phyloP scores from a whole-genome alignment of 495 filamentous ascomycete genomes.

The Penicillium pancosmium region DNA sequence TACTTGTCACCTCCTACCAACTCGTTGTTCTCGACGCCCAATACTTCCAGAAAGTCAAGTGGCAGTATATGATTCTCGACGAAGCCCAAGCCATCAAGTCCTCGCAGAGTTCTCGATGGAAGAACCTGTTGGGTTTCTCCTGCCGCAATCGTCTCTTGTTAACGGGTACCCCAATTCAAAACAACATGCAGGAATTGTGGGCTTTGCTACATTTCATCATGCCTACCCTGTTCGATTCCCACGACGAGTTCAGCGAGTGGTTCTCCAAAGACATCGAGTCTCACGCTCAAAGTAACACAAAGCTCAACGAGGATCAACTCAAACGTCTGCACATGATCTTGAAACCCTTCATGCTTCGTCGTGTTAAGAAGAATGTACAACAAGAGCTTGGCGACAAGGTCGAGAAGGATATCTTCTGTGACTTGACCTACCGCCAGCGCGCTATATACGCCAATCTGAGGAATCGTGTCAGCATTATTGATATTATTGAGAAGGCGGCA shows the following conservation, averaged over 20 bases:
- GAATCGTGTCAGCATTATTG: slow-evolving; percentile 98
- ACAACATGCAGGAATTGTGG: slow-evolving; percentile 99
- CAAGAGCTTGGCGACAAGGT: slow-evolving; percentile 99
- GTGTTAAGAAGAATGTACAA: slow-evolving; percentile 98
- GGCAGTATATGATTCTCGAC: slow-evolving; percentile 93
- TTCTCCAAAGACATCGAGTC: slow-evolving; percentile 99
- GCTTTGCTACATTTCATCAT: slow-evolving; percentile 98
- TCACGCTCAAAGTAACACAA: slow-evolving; percentile 97
- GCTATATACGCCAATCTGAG: slow-evolving; percentile 87
- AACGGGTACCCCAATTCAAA: slow-evolving; percentile 97
- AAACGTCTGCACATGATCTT: slow-evolving; percentile 97
- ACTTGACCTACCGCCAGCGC: slow-evolving; percentile 96
- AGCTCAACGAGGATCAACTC: slow-evolving; percentile 96
- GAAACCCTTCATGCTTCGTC: slow-evolving; percentile 98
- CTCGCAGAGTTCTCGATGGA: slow-evolving; percentile 94
- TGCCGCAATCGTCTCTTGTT: slow-evolving; percentile 94
- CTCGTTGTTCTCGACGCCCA: slow-evolving; percentile 92
- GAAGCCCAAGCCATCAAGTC: slow-evolving; percentile 99
- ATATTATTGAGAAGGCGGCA: slow-evolving; percentile 95
- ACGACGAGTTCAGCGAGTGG: slow-evolving; percentile 99
- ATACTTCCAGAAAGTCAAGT: slow-evolving; percentile 98
- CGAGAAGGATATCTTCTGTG: slow-evolving; percentile 93
- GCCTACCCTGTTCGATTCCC: slow-evolving; percentile 96
- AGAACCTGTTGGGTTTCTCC: slow-evolving; percentile 88
- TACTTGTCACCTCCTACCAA: slow-evolving; percentile 96